phyloP scores from a whole-genome alignment of 441 rosid species.

The Rhodomyrtus psidioides region DNA sequence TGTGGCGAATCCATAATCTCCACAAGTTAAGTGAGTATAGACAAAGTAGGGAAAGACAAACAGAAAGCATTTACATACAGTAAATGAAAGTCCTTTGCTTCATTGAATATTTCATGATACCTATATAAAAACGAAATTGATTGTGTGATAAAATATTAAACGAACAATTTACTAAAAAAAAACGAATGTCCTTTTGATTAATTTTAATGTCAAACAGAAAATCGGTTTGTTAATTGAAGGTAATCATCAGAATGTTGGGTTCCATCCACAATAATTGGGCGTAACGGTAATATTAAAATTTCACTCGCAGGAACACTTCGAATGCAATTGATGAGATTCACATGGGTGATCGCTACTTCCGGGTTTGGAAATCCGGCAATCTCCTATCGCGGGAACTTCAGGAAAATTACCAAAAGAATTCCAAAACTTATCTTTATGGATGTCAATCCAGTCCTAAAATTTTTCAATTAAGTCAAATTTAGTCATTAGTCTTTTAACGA shows the following conservation, averaged over 20 bases:
- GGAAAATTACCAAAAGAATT: not conserved
- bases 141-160: not conserved
- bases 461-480: not conserved
- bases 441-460: accelerated
- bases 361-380: not conserved
- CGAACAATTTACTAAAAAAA: not conserved
- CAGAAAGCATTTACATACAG: not conserved
- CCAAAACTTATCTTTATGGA: accelerated
- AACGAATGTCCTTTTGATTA: not conserved
- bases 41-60: not conserved
- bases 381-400: not conserved
- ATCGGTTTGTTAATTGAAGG: not conserved
- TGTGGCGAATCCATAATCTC: not conserved
- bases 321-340: too few relatives aligned
- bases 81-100: not conserved
- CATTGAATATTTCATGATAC: too few relatives aligned
- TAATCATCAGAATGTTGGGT: not conserved
- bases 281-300: not conserved
- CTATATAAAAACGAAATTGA: too few relatives aligned
- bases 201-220: not conserved
- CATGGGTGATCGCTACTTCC: accelerated
- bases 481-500: accelerated
- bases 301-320: too few relatives aligned
- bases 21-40: not conserved
- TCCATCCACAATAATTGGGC: not conserved